A percentile compares a stretch with the other conserved stretches of the same genome.
phyloP scores from a whole-genome alignment of 1,284 basidiomycete genomes.

The Microbotryum silenes-acaulis region DNA sequence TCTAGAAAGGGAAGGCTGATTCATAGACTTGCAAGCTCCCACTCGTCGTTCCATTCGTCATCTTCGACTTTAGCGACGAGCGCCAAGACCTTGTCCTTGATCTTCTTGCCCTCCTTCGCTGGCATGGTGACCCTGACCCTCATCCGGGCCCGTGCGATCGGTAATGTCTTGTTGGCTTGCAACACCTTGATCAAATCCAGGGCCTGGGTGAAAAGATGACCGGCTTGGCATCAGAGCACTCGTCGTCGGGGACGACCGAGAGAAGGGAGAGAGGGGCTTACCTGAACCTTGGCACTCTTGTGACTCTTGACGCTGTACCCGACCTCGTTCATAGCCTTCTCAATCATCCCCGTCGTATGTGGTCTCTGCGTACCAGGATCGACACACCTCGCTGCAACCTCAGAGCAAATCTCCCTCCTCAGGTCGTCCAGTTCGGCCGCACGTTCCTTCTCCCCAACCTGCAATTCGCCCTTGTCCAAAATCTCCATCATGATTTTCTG shows the following conservation, averaged over 20 bases:
- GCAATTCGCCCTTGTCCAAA: constrained; percentile 88
- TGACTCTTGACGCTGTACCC: constrained; percentile 82
- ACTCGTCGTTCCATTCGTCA: constrained; percentile 64
- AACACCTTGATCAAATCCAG: constrained; percentile 83
- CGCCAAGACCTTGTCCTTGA: constrained; percentile 65
- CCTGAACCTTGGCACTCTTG: constrained; percentile 89
- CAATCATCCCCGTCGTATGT: constrained; percentile 91
- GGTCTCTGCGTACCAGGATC: constrained; percentile 82
- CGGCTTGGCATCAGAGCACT: not conserved
- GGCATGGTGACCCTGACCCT: constrained; percentile 77
- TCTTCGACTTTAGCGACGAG: constrained; percentile 80
- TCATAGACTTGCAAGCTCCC: constrained; percentile 70
- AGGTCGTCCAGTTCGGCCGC: constrained; percentile 76
- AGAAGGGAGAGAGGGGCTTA: constrained; percentile 36
- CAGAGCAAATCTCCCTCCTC: constrained; percentile 85
- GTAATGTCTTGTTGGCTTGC: constrained; percentile 69
- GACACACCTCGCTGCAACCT: constrained; percentile 90
- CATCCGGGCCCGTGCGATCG: constrained; percentile 89
- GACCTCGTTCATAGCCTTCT: constrained; percentile 93
- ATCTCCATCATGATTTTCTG: constrained; percentile 82
- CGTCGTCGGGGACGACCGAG: not conserved
- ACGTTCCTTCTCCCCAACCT: constrained; percentile 95
- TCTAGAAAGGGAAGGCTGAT: constrained; percentile 1
- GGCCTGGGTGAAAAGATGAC: constrained; percentile 50
- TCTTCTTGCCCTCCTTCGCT: constrained; percentile 57